A percentile compares a stretch with the other conserved stretches of the same genome.
phyloP scores from a whole-genome alignment of 768 basidiomycete species.

The Psilocybe cubensis region DNA sequence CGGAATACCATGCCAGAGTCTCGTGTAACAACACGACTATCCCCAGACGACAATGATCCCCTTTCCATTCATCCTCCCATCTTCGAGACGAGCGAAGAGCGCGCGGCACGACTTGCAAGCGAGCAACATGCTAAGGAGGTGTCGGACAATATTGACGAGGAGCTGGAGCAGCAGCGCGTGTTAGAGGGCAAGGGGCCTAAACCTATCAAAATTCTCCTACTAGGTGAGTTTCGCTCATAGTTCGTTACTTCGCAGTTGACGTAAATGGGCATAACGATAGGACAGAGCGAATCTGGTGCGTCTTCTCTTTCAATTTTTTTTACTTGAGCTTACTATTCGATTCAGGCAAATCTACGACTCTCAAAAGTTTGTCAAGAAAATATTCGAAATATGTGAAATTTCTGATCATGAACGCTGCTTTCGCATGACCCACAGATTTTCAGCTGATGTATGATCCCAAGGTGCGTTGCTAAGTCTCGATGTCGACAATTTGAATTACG shows the following conservation, averaged over 20 bases:
- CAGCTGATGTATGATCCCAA: slow-evolving; percentile 68
- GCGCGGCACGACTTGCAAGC: slow-evolving; percentile 44
- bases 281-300: slow-evolving; percentile 83
- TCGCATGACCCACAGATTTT: slow-evolving; percentile 44
- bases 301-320: neutral
- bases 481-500: neutral
- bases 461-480: slow-evolving; percentile 31
- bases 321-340: slow-evolving; percentile 3
- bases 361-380: slow-evolving; percentile 75
- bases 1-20: slow-evolving; percentile 9
- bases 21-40: slow-evolving; percentile 12
- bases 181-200: slow-evolving; percentile 50
- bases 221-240: too few species aligned
- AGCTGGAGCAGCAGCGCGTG: slow-evolving; percentile 52
- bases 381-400: too few species aligned
- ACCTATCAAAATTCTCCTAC: slow-evolving; percentile 60
- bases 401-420: too few species aligned
- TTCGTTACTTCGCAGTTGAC: neutral
- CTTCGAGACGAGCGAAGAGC: slow-evolving; percentile 50
- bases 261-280: slow-evolving; percentile 31
- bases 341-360: slow-evolving; percentile 77
- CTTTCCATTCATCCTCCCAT: slow-evolving; percentile 50
- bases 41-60: slow-evolving; percentile 21
- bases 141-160: slow-evolving; percentile 69
- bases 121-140: slow-evolving; percentile 57